A percentile compares a stretch with the other conserved stretches of the same genome.
These are phyloP conservation scores for Scytalidium lignicola DNA, from an alignment of 2,329 filamentous ascomycete species.

Conservation along the genomic window DNA sequence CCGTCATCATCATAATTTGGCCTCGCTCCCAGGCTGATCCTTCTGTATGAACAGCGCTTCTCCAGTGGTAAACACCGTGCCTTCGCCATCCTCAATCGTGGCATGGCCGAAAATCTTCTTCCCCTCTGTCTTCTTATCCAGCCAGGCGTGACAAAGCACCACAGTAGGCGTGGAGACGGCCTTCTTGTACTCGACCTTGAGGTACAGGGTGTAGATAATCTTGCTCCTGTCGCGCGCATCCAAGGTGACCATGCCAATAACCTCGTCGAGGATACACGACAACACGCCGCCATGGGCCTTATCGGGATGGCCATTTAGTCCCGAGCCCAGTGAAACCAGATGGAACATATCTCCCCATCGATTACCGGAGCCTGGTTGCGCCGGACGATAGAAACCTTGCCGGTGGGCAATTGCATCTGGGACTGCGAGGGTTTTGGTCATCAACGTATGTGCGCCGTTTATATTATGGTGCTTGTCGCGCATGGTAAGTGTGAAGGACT, in stretches of 20 bases:
- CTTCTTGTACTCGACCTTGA: conserved; percentile 49
- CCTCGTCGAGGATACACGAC: conserved; percentile 53
- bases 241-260: conserved; percentile 29
- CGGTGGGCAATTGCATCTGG: conserved; percentile 15
- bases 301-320: conserved; percentile 48
- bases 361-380: not conserved
- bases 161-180: conserved; percentile 46
- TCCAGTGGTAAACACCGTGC: conserved; percentile 42
- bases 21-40: not conserved
- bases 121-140: conserved; percentile 40
- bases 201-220: conserved; percentile 38
- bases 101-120: conserved; percentile 48
- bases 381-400: conserved; percentile 14
- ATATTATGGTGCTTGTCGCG: not conserved
- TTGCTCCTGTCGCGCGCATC: conserved; percentile 10
- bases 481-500: conserved; percentile 10
- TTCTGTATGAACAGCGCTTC: conserved; percentile 42
- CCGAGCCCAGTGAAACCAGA: conserved; percentile 37
- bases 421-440: conserved; percentile 11
- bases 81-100: conserved; percentile 43
- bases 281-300: conserved; percentile 57
- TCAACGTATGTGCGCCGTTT: conserved; percentile 6
- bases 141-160: conserved; percentile 40
- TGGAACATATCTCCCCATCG: conserved; percentile 9
- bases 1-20: not conserved